phyloP scores from a whole-genome alignment of 352 stramenopile genomes.

The Globisporangium heterothallicum region DNA sequence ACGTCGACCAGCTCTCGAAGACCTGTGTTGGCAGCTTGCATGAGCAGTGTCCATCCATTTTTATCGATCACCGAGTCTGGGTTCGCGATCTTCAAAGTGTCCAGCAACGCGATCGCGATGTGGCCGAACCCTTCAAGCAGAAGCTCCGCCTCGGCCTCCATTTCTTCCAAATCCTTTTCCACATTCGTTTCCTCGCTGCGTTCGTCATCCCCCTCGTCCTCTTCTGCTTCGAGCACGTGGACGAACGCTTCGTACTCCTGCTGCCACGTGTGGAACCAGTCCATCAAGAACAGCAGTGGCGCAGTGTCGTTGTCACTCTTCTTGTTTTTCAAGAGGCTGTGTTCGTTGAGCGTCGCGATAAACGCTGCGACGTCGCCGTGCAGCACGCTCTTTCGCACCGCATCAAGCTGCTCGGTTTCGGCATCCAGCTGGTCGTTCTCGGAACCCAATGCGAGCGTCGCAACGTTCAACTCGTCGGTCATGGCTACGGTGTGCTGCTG shows the following conservation, averaged over 20 bases:
- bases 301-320: constrained; percentile 25
- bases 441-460: constrained; percentile 36
- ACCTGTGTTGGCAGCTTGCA: constrained; percentile 78
- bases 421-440: constrained; percentile 22
- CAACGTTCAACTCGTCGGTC: constrained; percentile 33
- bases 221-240: constrained; percentile 59
- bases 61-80: constrained; percentile 55
- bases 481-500: too few relatives aligned
- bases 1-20: constrained; percentile 51
- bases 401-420: constrained; percentile 38
- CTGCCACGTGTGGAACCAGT: constrained; percentile 85
- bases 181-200: constrained; percentile 23
- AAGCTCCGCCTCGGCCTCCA: constrained; percentile 62
- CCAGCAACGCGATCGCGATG: constrained; percentile 45
- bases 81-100: constrained; percentile 30
- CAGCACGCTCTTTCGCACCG: constrained; percentile 56
- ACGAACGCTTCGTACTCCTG: constrained; percentile 83
- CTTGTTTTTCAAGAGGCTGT: constrained; percentile 22
- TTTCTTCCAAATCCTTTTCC: constrained; percentile 67
- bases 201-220: constrained; percentile 25
- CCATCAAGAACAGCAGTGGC: constrained; percentile 71
- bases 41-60: constrained; percentile 80
- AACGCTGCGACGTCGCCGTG: constrained; percentile 43
- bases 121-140: constrained; percentile 62
- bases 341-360: constrained; percentile 22